Base-by-base conservation (phyloP, 805 yeast species). In the Zygosaccharomyces rouxii region DNA sequence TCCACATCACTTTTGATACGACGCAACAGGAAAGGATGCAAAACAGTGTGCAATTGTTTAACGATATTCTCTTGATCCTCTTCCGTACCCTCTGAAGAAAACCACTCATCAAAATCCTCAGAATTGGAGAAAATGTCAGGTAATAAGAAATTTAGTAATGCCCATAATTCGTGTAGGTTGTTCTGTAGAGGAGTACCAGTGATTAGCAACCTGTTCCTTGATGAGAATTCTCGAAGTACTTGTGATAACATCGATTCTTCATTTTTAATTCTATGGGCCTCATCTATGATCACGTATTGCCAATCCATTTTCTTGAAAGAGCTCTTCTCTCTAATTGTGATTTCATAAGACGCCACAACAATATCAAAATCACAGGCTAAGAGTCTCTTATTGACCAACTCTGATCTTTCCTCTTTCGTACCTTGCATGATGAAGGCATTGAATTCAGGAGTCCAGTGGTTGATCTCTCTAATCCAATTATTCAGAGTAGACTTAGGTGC, bases 151-250 rank as follows among this genome's bases (percentile, higher is more conserved):
- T 86, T 86, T 55, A 86, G 70, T 53, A 86, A 70, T 0, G 94
- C 92, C 94, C 94, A 86, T 50, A 86, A 70, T 66, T 86, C 94
- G 60, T 83, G 89, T 44, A 86, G 67, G 58, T 86, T 86, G 60
- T 86, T 86, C 64, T 86, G 94, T 51, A 86, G 70, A 7, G 94
- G 94, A 1, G 94, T 86, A 66, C 94, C 94, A 0, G 94, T 86
- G 47, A 86, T 84, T 48, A 86, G 71, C 51, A 86, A 68, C 58
- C 94, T 73, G 62, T 84, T 83, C 42, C 75, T 78, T 1, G 89
- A 82, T 53, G 83, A 80, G 60, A 85, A 84, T 70, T 83, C 74
- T 58, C 94, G 72, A 42, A 85, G 80, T 45, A 85, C 86, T 59
- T 85, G 92, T 0, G 89, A 83, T 40, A 85, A 67, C 64, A 83